Percentiles rank a stretch among this genome's conserved stretches.
Evolutionary conservation across 306 rosid species (phyloP).

Genomic region (Dryas drummondii): DNA sequence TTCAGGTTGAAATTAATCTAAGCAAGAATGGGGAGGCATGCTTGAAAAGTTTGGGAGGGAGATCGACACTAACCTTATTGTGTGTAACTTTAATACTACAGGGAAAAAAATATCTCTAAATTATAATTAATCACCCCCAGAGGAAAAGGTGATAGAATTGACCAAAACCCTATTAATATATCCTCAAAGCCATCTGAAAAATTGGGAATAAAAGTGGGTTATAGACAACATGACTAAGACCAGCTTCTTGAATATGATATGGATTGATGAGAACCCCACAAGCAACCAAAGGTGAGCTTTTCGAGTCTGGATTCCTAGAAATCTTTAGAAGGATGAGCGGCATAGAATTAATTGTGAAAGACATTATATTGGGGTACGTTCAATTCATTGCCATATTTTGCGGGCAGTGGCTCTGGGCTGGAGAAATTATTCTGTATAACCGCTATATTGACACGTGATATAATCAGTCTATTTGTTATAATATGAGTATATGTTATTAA

Average conservation of each 20-base stretch:
- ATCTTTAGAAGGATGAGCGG: slow-evolving; percentile 18
- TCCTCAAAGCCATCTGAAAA: slow-evolving; percentile 16
- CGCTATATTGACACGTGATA: no score
- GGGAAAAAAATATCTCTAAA: no score
- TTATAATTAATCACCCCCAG: not conserved
- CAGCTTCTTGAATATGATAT: not conserved
- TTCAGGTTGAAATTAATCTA: no score
- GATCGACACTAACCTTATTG: no score
- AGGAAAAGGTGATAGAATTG: slow-evolving; percentile 21
- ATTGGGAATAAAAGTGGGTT: slow-evolving; percentile 1
- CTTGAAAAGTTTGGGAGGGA: no score
- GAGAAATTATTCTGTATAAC: no score
- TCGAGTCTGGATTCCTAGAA: slow-evolving; percentile 31
- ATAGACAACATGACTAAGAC: slow-evolving; percentile 29
- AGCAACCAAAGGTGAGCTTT: slow-evolving; percentile 35
- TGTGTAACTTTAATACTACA: no score
- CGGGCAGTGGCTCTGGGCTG: slow-evolving; percentile 14
- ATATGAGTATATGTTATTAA: no score
- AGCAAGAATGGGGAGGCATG: no score
- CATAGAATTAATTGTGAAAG: slow-evolving; percentile 21
- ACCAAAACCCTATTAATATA: slow-evolving; percentile 7
- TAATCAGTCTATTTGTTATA: no score
- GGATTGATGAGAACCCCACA: slow-evolving; percentile 29
- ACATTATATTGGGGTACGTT: not conserved
- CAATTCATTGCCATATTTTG: slow-evolving; percentile 26